A percentile compares a stretch with the other conserved stretches of the same genome.
These are phyloP conservation scores for Purpureocillium takamizusanense DNA, from an alignment of 2,329 filamentous ascomycete species.

Conservation along the genomic window DNA sequence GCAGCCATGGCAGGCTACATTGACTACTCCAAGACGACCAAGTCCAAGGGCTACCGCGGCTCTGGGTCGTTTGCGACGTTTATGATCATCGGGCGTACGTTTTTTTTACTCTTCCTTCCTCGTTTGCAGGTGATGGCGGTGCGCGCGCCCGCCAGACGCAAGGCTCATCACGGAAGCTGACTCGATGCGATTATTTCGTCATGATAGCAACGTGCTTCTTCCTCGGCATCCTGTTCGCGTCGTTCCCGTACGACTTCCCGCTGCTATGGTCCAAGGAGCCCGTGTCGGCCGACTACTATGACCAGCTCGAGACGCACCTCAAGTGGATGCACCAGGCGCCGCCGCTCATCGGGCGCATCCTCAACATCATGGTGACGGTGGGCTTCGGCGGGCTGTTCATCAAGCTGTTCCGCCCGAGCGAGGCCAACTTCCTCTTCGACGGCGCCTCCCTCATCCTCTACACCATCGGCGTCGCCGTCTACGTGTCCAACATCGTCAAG, in stretches of 20 bases:
- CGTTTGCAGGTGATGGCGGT: too few species aligned
- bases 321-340: constrained; percentile 86
- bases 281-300: constrained; percentile 61
- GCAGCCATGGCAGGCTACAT: constrained; percentile 27
- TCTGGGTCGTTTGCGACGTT: constrained; percentile 84
- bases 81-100: constrained; percentile 89
- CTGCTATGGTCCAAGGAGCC: constrained; percentile 69
- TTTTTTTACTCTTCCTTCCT: too few species aligned
- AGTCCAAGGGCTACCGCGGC: constrained; percentile 48
- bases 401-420: constrained; percentile 89
- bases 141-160: too few species aligned
- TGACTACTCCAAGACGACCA: constrained; percentile 48
- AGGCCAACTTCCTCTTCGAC: constrained; percentile 93
- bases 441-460: constrained; percentile 74
- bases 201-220: constrained; percentile 81
- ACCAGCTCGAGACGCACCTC: constrained; percentile 82
- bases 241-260: constrained; percentile 91
- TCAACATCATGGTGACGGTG: constrained; percentile 85
- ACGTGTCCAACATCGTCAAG: constrained; percentile 94
- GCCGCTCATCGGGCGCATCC: constrained; percentile 82
- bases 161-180: too few species aligned
- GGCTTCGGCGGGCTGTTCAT: constrained; percentile 82
- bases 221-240: constrained; percentile 93
- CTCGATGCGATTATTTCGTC: too few species aligned
- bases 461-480: constrained; percentile 82